Evolutionary conservation across 148 eudicot genomes (phyloP), one percentile per base, ranked within the genome.

Genomic region (Vaccinium vitisidaea): DNA sequence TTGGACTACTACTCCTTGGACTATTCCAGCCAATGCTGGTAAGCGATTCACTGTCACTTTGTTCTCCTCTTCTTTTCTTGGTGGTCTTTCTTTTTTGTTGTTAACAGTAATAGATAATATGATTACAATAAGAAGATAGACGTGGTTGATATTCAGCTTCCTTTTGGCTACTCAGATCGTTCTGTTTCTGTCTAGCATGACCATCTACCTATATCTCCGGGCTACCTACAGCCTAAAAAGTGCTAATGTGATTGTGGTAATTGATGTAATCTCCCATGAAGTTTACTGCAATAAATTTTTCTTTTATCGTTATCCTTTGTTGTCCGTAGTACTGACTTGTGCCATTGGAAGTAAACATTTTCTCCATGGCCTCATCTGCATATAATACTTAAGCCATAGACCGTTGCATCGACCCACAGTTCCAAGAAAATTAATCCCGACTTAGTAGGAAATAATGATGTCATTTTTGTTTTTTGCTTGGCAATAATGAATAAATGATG

Each of bases 1-100:
- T 86, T 95, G 99, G 99, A 97, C 98, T 71, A 97, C 98, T 59
- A 97, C 99, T 86, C 99, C 99, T 49, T 97, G 99, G 99, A 97
- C 99, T 52, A 93, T 97, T 89, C 99, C 99, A 86, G 98, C 99
- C 82, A 97, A 97, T 88, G 98, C 99, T 85, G 98, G 99, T 94
- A 86, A 80, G 86, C 32, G 0, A 61, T 88, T 84, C 73, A 59
- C 56, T 56, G 27, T 79, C 23, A 67, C 54, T 61, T 65, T 65
- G 30, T 36, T 36, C 2, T n/a, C n/a, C n/a, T n/a, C n/a, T n/a
- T n/a, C n/a, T n/a, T n/a, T n/a, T n/a, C n/a, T n/a, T n/a, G n/a
- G n/a, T n/a, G n/a, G n/a, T n/a, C n/a, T n/a, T n/a, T n/a, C n/a
- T n/a, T n/a, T n/a, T n/a, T n/a, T n/a, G n/a, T n/a, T n/a, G n/a